Evolutionary conservation across 2,329 filamentous ascomycete species (phyloP).

Genomic region (Fusarium kyushuense): DNA sequence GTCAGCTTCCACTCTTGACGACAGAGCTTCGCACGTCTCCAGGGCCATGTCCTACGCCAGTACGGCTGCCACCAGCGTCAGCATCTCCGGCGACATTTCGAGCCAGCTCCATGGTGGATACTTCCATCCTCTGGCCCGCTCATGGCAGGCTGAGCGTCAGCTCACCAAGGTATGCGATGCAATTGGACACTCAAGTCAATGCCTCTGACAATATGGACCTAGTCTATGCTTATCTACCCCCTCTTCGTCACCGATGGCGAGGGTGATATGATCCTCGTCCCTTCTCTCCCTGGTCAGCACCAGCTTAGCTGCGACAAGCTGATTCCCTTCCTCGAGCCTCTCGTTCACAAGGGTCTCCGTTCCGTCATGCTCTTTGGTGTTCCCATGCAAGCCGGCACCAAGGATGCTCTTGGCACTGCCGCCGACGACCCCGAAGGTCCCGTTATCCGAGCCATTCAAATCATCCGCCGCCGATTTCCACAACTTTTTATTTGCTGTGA

Average conservation of each 20-base stretch:
- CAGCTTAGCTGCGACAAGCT: conserved; percentile 90
- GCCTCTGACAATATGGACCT: conserved; percentile 34
- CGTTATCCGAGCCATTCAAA: conserved; percentile 86
- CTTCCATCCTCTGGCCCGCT: conserved; percentile 80
- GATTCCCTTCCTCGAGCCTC: conserved; percentile 84
- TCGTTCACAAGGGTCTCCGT: conserved; percentile 88
- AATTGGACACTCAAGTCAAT: not conserved
- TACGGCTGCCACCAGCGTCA: conserved; percentile 75
- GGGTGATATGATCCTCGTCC: conserved; percentile 90
- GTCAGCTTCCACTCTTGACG: conserved; percentile 69
- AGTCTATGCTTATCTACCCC: conserved; percentile 99
- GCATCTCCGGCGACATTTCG: conserved; percentile 79
- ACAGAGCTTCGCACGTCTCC: conserved; percentile 71
- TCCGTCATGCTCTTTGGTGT: conserved; percentile 98
- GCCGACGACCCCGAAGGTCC: conserved; percentile 95
- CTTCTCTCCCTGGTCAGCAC: conserved; percentile 90
- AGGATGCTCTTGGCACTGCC: conserved; percentile 90
- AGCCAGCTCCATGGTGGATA: conserved; percentile 88
- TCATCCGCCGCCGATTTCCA: conserved; percentile 87
- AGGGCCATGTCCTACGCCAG: conserved; percentile 74
- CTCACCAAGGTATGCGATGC: conserved; percentile 77
- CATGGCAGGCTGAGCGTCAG: conserved; percentile 87
- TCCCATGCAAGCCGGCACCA: conserved; percentile 81
- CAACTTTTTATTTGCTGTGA: conserved; percentile 91
- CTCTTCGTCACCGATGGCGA: conserved; percentile 95